A percentile compares a stretch with the other conserved stretches of the same genome.
Conservation (phyloP, 257 asterid species). For the Lantana camara region DNA sequence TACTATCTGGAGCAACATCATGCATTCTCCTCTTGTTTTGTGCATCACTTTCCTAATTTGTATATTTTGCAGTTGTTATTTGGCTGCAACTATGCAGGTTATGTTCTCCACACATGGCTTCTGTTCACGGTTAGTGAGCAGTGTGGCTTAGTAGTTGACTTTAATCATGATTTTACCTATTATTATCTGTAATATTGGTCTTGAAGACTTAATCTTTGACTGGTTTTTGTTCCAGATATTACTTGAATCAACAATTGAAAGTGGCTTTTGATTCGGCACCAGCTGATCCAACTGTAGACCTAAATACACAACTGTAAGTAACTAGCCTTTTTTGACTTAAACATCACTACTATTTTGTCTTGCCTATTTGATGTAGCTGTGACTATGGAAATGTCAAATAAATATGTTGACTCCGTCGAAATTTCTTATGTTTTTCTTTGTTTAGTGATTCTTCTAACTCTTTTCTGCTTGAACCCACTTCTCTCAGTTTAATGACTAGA, state of each 20-base stretch:
- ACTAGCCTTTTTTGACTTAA: slow-evolving; percentile 13
- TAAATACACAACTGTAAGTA: slow-evolving; percentile 93
- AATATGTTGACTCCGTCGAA: neutral
- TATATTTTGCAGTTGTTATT: slow-evolving; percentile 77
- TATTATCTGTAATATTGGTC: slow-evolving; percentile 4
- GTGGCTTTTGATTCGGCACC: slow-evolving; percentile 79
- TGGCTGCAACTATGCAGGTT: slow-evolving; percentile 99
- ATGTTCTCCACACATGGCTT: slow-evolving; percentile 80
- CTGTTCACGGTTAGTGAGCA: slow-evolving; percentile 65
- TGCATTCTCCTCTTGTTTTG: slow-evolving; percentile 16
- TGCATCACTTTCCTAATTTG: slow-evolving; percentile 20
- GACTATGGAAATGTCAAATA: slow-evolving; percentile 15
- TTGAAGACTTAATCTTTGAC: slow-evolving; percentile 8
- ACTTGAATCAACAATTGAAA: slow-evolving; percentile 59
- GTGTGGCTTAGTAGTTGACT: slow-evolving; percentile 13
- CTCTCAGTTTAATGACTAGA: neutral
- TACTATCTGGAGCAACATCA: slow-evolving; percentile 10
- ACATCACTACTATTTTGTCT: neutral
- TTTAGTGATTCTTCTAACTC: neutral
- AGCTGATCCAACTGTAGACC: slow-evolving; percentile 93
- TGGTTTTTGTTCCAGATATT: slow-evolving; percentile 56
- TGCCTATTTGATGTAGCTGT: slow-evolving; percentile 12
- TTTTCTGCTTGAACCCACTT: neutral
- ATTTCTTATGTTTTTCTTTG: neutral
- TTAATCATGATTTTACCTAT: slow-evolving; percentile 19